Evolutionary conservation across 768 basidiomycete genomes (phyloP).

Genomic region (Lepiota venenata): DNA sequence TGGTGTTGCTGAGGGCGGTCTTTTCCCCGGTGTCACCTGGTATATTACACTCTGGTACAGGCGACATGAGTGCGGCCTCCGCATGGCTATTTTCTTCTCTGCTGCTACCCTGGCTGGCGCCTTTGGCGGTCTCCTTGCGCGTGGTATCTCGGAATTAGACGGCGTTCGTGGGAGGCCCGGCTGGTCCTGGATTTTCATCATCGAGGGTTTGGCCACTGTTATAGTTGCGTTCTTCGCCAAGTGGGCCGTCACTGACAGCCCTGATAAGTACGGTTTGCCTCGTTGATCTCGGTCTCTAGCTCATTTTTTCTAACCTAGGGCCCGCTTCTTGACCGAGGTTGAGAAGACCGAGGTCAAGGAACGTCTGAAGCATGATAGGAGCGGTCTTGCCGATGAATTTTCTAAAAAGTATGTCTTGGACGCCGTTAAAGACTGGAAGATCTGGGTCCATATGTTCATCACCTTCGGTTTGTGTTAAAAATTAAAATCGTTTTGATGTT

Average conservation of each 20-base stretch:
- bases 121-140: conserved; percentile 28
- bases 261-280: conserved; percentile 18
- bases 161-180: conserved; percentile 24
- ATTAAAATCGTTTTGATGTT: too few species aligned
- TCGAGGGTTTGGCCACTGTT: conserved; percentile 27
- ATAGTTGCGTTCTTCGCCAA: conserved; percentile 23
- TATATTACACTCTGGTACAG: conserved; percentile 30
- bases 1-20: conserved; percentile 27
- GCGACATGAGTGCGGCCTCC: conserved; percentile 28
- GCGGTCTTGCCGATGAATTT: conserved; percentile 25
- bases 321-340: conserved; percentile 25
- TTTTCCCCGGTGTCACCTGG: conserved; percentile 29
- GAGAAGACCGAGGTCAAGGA: conserved; percentile 26
- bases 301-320: conserved; percentile 12
- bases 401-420: conserved; percentile 22
- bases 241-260: conserved; percentile 24
- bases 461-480: conserved; percentile 21
- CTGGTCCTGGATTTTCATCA: conserved; percentile 33
- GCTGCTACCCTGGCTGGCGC: conserved; percentile 29
- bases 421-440: conserved; percentile 30
- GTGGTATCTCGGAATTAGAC: conserved; percentile 25
- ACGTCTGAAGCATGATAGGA: conserved; percentile 25
- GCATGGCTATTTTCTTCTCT: conserved; percentile 31
- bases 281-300: background rate
- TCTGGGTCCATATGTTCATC: conserved; percentile 30